These are phyloP conservation scores for Eruca vesicaria DNA, from an alignment of 441 rosid genomes.

Conservation along the genomic window DNA sequence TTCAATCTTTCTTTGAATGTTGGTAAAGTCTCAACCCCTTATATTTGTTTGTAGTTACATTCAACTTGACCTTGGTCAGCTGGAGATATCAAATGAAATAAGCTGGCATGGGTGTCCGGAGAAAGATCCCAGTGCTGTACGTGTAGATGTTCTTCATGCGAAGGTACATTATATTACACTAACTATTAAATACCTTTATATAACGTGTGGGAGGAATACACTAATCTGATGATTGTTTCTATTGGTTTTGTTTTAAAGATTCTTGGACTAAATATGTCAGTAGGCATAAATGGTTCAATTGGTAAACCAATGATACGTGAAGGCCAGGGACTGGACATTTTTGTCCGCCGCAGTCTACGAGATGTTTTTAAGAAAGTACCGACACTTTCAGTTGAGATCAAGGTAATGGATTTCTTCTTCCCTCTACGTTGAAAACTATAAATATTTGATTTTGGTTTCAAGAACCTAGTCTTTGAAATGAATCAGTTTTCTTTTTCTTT, in stretches of 20 bases:
- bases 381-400: slow-evolving; percentile 81
- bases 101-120: slow-evolving; percentile 93
- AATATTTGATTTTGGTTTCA: slow-evolving; percentile 7
- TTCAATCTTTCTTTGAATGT: slow-evolving; percentile 13
- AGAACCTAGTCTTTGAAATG: slow-evolving; percentile 14
- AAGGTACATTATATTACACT: slow-evolving; percentile 54
- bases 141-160: slow-evolving; percentile 90
- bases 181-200: slow-evolving; percentile 6
- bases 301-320: slow-evolving; percentile 94
- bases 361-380: slow-evolving; percentile 97
- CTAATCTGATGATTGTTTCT: slow-evolving; percentile 19
- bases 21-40: slow-evolving; percentile 18
- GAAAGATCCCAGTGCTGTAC: slow-evolving; percentile 93
- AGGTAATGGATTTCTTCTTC: slow-evolving; percentile 49
- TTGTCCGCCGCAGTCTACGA: slow-evolving; percentile 90
- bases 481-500: background rate
- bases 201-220: slow-evolving; percentile 8
- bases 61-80: slow-evolving; percentile 92
- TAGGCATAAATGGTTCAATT: slow-evolving; percentile 78
- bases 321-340: slow-evolving; percentile 85
- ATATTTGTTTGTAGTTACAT: slow-evolving; percentile 69
- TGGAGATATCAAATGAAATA: slow-evolving; percentile 86
- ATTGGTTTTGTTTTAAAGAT: slow-evolving; percentile 55
- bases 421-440: slow-evolving; percentile 2
- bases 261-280: slow-evolving; percentile 93